Base-by-base conservation (phyloP, 208 protist genomes). In the Blechomonas ayalai region DNA sequence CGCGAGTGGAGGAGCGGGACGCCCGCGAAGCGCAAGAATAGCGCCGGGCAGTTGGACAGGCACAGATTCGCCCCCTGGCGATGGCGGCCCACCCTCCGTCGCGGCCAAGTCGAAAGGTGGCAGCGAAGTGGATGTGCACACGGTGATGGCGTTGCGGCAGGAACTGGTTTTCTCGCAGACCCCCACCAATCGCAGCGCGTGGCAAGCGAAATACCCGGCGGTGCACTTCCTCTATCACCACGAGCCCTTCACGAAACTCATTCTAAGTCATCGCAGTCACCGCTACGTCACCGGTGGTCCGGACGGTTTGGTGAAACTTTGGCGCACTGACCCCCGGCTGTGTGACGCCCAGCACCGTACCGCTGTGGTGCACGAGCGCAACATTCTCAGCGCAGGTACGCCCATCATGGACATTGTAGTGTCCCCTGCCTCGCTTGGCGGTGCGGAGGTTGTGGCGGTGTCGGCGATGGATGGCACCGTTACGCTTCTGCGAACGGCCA, bases 291-390 rank as follows among this genome's bases (percentile, higher is more conserved):
- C 78, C 2, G 76, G 65, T 1, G 64, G 68, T 1, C 52, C 53
- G 29, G 86, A 94, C 58, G 86, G 82, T 0, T 66, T 84, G n/a
- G 76, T 91, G 37, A 94, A 94, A 54, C 50, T 90, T 24, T 94
- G 82, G 86, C 59, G 67, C 1, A 53, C 73, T 0, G 75, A 89
- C 45, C 69, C 70, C 39, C 66, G 71, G 15, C 59, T 85, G 2
- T 60, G 52, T 31, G 64, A 74, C 51, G 47, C 40, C 12, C 39
- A 57, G 37, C 53, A 68, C 5, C 60, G 68, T 15, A 41, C 61
- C 18, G 43, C 66, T 33, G 78, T 94, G 32, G 53, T 90, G 18
- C 86, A 87, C 34, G 80, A 90, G 43, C 63, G 73, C 15, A 84
- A 84, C 41, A 39, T 94, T 24, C 64, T 82, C 19, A 68, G 58